phyloP scores from a whole-genome alignment of 2,329 filamentous ascomycete genomes.

The Clonostachys rosea region DNA sequence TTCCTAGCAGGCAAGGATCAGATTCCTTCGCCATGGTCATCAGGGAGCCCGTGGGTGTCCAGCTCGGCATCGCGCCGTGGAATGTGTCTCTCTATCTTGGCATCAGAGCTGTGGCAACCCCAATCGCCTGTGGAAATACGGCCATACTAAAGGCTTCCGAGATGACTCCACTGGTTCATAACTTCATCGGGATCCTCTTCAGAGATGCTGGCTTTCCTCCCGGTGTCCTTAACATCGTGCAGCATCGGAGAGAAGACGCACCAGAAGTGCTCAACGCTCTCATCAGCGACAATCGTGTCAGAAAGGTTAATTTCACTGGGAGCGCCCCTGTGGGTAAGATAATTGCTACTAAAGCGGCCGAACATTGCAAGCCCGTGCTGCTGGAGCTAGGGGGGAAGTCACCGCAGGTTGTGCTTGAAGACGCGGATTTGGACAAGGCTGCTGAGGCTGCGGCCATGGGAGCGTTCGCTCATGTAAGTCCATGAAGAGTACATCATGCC shows the following conservation, averaged over 20 bases:
- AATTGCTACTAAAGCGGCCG: conserved; percentile 57
- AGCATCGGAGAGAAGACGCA: conserved; percentile 51
- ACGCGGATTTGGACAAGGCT: conserved; percentile 60
- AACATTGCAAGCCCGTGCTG: conserved; percentile 62
- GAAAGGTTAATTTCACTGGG: conserved; percentile 70
- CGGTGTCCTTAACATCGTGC: conserved; percentile 61
- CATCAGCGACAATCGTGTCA: conserved; percentile 55
- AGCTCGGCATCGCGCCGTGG: conserved; percentile 68
- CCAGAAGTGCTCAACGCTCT: conserved; percentile 54
- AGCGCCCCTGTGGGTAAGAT: conserved; percentile 60
- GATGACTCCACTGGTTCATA: conserved; percentile 50
- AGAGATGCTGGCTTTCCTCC: conserved; percentile 61
- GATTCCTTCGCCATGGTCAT: not conserved
- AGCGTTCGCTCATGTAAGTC: conserved; percentile 32
- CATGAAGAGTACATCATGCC: not conserved
- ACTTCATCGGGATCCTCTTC: conserved; percentile 50
- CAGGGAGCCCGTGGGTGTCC: conserved; percentile 54
- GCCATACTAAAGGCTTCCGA: conserved; percentile 61
- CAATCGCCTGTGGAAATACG: conserved; percentile 53
- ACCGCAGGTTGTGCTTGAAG: conserved; percentile 60
- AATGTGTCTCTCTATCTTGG: conserved; percentile 7
- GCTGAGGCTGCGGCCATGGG: conserved; percentile 54
- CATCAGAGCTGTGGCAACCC: conserved; percentile 33
- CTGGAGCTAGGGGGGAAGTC: conserved; percentile 70
- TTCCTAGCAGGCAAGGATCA: not conserved